A percentile compares a stretch with the other conserved stretches of the same genome.
Evolutionary conservation across 2,329 filamentous ascomycete genomes (phyloP).

Genomic region (Dactylonectria estremocensis): DNA sequence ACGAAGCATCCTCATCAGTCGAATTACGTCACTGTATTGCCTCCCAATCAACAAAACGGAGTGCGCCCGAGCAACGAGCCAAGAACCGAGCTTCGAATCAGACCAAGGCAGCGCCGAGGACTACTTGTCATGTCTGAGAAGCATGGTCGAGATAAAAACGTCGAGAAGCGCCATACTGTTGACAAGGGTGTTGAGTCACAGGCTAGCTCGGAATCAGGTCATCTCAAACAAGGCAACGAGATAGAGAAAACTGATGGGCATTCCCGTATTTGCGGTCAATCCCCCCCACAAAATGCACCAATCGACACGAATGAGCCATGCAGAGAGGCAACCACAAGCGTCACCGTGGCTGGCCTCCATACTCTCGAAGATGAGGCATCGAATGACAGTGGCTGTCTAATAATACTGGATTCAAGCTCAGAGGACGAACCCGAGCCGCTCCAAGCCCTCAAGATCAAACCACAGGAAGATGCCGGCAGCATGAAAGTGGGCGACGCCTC

Average conservation of each 20-base stretch:
- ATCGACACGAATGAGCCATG: background rate
- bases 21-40: background rate
- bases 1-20: background rate
- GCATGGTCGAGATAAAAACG: conserved; percentile 26
- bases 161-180: background rate
- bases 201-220: background rate
- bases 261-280: background rate
- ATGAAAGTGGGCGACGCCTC: background rate
- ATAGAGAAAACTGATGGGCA: conserved; percentile 9
- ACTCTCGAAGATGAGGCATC: background rate
- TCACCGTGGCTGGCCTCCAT: background rate
- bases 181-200: conserved; percentile 4
- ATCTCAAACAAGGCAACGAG: background rate
- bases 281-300: background rate
- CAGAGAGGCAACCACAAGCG: conserved; percentile 1
- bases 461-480: background rate
- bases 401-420: background rate
- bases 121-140: conserved; percentile 63
- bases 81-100: conserved; percentile 64
- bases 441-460: background rate
- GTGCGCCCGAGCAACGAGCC: conserved; percentile 42
- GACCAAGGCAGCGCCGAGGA: conserved; percentile 63
- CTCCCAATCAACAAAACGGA: background rate
- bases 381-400: background rate
- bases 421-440: background rate